phyloP scores from a whole-genome alignment of 1,139 yeast genomes.

The Lodderomyces metapsilosis region DNA sequence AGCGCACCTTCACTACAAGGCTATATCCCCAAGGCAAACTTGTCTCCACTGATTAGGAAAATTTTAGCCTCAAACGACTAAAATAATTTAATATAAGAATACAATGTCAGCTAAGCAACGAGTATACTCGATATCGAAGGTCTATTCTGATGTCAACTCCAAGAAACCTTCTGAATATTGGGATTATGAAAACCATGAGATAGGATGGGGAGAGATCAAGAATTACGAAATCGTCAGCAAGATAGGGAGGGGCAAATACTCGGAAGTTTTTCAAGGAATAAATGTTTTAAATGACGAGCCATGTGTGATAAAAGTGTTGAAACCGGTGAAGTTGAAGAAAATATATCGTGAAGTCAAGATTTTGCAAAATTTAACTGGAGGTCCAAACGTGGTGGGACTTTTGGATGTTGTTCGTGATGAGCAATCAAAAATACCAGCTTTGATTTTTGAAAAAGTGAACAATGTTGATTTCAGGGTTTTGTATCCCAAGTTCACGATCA shows the following conservation, averaged over 20 bases:
- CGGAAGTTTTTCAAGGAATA: conserved; percentile 86
- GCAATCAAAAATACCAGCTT: conserved; percentile 69
- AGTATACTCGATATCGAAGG: conserved; percentile 74
- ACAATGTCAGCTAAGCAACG: conserved; percentile 15
- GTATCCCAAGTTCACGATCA: conserved; percentile 62
- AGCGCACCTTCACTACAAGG: too few species aligned
- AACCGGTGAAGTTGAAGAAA: conserved; percentile 79
- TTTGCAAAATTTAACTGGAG: conserved; percentile 70
- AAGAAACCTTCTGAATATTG: conserved; percentile 82
- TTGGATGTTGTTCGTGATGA: conserved; percentile 77
- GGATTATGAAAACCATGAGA: conserved; percentile 81
- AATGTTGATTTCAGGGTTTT: conserved; percentile 71
- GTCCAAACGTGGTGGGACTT: conserved; percentile 68
- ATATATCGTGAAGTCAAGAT: conserved; percentile 76
- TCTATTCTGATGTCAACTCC: conserved; percentile 83
- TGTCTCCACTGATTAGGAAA: not conserved
- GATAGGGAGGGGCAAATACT: conserved; percentile 95
- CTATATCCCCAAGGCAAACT: too few species aligned
- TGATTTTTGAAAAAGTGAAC: conserved; percentile 68
- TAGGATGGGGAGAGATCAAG: conserved; percentile 70
- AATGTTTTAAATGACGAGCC: conserved; percentile 47
- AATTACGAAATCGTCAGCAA: conserved; percentile 89
- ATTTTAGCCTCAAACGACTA: not conserved
- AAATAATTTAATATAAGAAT: too few species aligned
- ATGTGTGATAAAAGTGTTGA: conserved; percentile 71